Evolutionary conservation across 495 filamentous ascomycete species (phyloP).

Genomic region (Apiosordaria backusii): DNA sequence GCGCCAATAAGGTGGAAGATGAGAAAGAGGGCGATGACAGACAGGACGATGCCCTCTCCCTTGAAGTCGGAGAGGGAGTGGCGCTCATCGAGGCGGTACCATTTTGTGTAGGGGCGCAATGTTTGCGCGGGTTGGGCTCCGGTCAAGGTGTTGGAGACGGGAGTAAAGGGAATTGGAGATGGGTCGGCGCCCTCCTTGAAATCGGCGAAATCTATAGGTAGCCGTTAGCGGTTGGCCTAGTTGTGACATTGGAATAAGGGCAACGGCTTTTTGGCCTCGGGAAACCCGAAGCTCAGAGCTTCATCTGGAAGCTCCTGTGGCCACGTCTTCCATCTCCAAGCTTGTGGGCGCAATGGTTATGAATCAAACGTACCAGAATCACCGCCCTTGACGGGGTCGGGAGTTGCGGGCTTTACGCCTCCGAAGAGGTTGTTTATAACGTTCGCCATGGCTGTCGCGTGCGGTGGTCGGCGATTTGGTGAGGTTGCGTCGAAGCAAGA

Average conservation of each 20-base stretch:
- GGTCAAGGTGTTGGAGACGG: constrained; percentile 30
- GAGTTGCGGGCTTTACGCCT: constrained; percentile 54
- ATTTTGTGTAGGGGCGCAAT: constrained; percentile 72
- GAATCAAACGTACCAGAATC: constrained; percentile 58
- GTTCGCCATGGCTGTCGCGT: constrained; percentile 56
- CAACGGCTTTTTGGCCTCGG: background rate
- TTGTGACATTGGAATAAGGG: background rate
- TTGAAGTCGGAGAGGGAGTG: constrained; percentile 75
- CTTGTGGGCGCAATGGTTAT: background rate
- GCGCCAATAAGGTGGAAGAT: constrained; percentile 80
- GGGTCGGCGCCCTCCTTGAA: constrained; percentile 67
- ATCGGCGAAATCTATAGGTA: constrained; percentile 67
- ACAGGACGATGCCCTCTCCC: constrained; percentile 77
- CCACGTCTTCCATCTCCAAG: background rate
- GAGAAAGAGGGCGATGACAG: constrained; percentile 67
- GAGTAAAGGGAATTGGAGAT: constrained; percentile 42
- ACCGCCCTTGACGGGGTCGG: constrained; percentile 38
- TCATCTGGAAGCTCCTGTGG: background rate
- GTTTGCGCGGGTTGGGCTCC: constrained; percentile 50
- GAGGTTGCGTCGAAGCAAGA: background rate
- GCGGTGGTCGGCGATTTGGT: constrained; percentile 15
- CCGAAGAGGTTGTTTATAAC: constrained; percentile 66
- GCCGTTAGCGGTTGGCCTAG: constrained; percentile 11
- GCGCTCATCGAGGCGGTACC: constrained; percentile 96
- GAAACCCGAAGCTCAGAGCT: background rate